Percentiles rank a stretch among this genome's conserved stretches.
Conservation (phyloP, 371 early-diverging fungal genomes). For the Mucor piriformis region DNA sequence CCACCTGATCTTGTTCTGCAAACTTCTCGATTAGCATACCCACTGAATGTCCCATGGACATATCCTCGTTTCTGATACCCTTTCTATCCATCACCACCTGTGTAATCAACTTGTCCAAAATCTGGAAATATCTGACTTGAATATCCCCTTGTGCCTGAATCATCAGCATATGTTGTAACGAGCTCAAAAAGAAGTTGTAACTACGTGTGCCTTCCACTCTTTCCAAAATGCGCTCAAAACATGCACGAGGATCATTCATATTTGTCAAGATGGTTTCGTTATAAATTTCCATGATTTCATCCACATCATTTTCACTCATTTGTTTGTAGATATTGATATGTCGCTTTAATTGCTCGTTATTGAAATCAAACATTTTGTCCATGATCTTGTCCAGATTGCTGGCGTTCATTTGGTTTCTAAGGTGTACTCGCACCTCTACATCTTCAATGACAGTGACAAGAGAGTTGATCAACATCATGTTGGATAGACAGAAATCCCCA, state of each 20-base stretch:
- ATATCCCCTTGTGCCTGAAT: constrained; percentile 69
- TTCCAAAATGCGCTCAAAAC: constrained; percentile 73
- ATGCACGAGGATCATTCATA: constrained; percentile 81
- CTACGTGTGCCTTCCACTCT: constrained; percentile 77
- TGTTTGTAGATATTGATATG: constrained; percentile 79
- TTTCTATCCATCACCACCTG: constrained; percentile 83
- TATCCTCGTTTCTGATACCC: constrained; percentile 64
- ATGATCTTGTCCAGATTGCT: constrained; percentile 72
- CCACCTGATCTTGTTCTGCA: constrained; percentile 80
- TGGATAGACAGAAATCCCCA: constrained; percentile 79
- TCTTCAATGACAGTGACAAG: constrained; percentile 79
- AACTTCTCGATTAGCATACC: constrained; percentile 75
- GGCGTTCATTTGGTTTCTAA: constrained; percentile 77
- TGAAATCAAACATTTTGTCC: constrained; percentile 75
- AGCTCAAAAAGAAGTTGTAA: constrained; percentile 77
- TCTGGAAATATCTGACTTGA: constrained; percentile 75
- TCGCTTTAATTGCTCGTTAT: constrained; percentile 70
- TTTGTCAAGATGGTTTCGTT: constrained; percentile 75
- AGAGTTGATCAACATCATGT: constrained; percentile 84
- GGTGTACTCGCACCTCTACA: constrained; percentile 74
- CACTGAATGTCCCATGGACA: constrained; percentile 67
- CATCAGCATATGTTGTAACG: constrained; percentile 77
- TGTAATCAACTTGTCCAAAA: constrained; percentile 77
- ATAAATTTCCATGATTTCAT: constrained; percentile 77
- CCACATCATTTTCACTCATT: constrained; percentile 77